Conservation (phyloP, 2,329 filamentous ascomycete genomes). For the Fusarium sp. region DNA sequence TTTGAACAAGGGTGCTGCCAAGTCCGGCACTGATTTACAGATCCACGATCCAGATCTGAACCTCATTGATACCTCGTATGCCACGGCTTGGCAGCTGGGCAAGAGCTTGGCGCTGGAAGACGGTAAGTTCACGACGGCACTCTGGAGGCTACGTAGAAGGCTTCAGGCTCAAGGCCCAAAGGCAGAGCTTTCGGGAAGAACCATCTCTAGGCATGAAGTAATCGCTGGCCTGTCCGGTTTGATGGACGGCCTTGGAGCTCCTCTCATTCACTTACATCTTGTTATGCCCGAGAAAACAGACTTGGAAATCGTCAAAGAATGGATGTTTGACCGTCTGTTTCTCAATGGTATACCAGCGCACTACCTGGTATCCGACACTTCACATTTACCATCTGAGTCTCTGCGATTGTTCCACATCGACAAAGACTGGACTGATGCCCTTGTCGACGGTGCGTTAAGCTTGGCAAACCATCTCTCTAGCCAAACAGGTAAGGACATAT, state of each 20-base stretch:
- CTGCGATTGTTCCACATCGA: background rate
- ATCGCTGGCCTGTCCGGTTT: background rate
- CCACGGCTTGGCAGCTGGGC: background rate
- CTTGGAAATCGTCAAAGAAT: background rate
- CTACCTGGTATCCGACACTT: background rate
- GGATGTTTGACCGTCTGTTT: background rate
- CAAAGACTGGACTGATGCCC: background rate
- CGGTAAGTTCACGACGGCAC: background rate
- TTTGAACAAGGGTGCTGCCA: background rate
- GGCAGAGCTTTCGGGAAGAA: too few relatives aligned
- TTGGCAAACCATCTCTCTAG: background rate
- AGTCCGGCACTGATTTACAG: background rate
- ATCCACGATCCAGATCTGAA: background rate
- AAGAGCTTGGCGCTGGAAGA: background rate
- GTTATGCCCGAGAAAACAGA: background rate
- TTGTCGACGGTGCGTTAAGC: background rate
- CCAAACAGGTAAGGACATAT: background rate
- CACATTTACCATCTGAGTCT: background rate
- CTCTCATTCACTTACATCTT: rapidly evolving
- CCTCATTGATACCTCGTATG: background rate
- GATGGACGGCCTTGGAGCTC: background rate
- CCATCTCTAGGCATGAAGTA: background rate
- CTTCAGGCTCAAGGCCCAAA: background rate
- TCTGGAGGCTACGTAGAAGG: background rate
- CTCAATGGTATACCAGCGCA: background rate